These are phyloP conservation scores for Polygonum maritimum DNA, from an alignment of 148 eudicot genomes.

Conservation along the genomic window DNA sequence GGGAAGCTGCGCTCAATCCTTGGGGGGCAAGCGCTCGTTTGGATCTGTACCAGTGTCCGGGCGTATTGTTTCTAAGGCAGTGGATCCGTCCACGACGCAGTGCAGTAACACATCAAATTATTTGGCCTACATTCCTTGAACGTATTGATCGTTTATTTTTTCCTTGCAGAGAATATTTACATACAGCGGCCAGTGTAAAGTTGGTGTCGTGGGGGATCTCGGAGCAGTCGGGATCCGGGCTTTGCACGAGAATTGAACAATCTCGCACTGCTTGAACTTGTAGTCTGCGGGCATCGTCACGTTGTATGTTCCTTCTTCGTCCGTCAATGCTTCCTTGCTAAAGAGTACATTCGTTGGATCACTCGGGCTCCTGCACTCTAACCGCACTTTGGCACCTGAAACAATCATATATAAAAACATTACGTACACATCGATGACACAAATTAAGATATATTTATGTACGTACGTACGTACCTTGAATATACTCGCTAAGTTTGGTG, in stretches of 20 bases:
- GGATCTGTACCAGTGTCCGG: no score
- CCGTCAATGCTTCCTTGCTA: slow-evolving; percentile 25
- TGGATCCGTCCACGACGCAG: no score
- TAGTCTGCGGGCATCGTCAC: slow-evolving; percentile 33
- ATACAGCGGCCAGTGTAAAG: slow-evolving; percentile 13
- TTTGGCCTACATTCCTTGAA: no score
- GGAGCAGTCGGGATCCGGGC: slow-evolving; percentile 31
- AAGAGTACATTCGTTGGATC: slow-evolving; percentile 14
- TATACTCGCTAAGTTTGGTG: slow-evolving; percentile 16
- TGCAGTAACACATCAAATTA: no score
- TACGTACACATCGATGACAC: no score
- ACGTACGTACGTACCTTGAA: slow-evolving; percentile 13
- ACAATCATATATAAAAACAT: not conserved
- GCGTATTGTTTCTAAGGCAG: no score
- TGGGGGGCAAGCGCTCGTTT: no score
- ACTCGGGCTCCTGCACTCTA: slow-evolving; percentile 29
- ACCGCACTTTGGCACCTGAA: slow-evolving; percentile 6
- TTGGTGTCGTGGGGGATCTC: slow-evolving; percentile 23
- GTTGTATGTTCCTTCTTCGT: slow-evolving; percentile 28
- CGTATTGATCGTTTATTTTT: no score
- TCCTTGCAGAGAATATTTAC: no score
- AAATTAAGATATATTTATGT: no score
- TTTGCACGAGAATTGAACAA: slow-evolving; percentile 29
- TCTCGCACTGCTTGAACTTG: slow-evolving; percentile 38
- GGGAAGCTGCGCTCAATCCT: no score